Conservation (phyloP, 2,329 filamentous ascomycete genomes). For the Colletotrichum scovillei region DNA sequence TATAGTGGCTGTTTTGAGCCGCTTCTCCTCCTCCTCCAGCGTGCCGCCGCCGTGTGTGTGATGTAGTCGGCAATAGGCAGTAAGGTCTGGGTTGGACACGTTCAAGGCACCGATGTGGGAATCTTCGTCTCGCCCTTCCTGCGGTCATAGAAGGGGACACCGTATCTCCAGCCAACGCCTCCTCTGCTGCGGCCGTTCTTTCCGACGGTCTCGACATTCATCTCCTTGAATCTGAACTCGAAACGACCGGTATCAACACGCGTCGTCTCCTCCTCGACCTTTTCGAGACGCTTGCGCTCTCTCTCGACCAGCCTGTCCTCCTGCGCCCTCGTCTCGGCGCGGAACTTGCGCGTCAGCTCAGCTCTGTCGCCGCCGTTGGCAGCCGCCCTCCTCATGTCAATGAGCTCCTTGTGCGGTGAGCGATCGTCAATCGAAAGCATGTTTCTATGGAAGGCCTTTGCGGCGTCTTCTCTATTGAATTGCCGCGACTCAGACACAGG, state of each 20-base stretch:
- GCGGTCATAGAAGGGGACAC: slow-evolving; percentile 71
- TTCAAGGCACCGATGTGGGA: slow-evolving; percentile 69
- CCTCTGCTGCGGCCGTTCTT: slow-evolving; percentile 60
- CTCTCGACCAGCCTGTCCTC: slow-evolving; percentile 52
- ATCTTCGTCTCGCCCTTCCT: slow-evolving; percentile 75
- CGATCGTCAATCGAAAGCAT: slow-evolving; percentile 71
- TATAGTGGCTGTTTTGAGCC: not conserved
- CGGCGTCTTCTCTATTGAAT: slow-evolving; percentile 74
- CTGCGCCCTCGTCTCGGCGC: slow-evolving; percentile 54
- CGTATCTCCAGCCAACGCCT: slow-evolving; percentile 72
- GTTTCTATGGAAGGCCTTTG: slow-evolving; percentile 70
- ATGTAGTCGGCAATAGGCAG: not conserved
- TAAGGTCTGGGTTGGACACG: not conserved
- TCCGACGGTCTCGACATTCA: slow-evolving; percentile 68
- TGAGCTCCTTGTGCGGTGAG: slow-evolving; percentile 72
- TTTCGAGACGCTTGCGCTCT: slow-evolving; percentile 46
- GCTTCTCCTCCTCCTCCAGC: not conserved
- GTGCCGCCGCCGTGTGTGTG: not conserved
- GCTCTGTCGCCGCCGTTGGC: slow-evolving; percentile 47
- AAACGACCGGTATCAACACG: slow-evolving; percentile 64
- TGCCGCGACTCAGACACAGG: slow-evolving; percentile 72
- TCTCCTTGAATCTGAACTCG: slow-evolving; percentile 72
- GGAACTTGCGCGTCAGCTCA: slow-evolving; percentile 55
- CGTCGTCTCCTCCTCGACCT: slow-evolving; percentile 53
- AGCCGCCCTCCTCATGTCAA: slow-evolving; percentile 64